A percentile compares a stretch with the other conserved stretches of the same genome.
phyloP scores from a whole-genome alignment of 2,329 filamentous ascomycete genomes.

The Aspergillus vadensis region DNA sequence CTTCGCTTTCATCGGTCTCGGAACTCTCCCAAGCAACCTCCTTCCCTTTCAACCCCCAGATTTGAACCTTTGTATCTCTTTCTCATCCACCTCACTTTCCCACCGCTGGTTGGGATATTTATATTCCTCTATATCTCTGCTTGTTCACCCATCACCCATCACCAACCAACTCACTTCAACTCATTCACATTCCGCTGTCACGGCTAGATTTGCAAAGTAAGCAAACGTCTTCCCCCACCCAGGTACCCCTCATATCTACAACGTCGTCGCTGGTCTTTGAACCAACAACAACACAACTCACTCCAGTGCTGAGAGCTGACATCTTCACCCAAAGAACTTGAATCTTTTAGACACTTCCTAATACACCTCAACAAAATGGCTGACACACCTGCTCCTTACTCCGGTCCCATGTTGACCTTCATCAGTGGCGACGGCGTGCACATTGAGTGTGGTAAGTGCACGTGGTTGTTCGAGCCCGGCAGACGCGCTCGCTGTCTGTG shows the following conservation, averaged over 20 bases:
- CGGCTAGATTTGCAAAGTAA: neutral
- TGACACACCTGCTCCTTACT: neutral
- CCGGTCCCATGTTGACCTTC: neutral
- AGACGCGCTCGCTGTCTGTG: neutral
- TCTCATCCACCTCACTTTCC: neutral
- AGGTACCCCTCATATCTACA: slow-evolving; percentile 1
- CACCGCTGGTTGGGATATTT: neutral
- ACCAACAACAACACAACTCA: neutral
- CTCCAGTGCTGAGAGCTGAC: too few relatives aligned
- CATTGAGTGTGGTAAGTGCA: slow-evolving; percentile 53
- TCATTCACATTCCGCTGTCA: neutral
- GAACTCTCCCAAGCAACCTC: neutral
- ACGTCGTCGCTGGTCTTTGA: neutral
- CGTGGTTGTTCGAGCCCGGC: neutral
- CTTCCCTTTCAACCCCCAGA: neutral
- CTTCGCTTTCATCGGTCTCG: slow-evolving; percentile 5
- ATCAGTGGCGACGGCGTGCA: slow-evolving; percentile 29
- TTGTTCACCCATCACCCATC: neutral
- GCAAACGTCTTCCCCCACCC: neutral
- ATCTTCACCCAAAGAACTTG: neutral
- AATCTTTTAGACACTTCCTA: neutral
- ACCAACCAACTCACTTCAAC: neutral
- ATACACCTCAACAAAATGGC: slow-evolving; percentile 7
- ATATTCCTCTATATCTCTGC: neutral
- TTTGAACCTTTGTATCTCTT: neutral